Conservation (phyloP, 805 yeast species). For the Blastobotrys parvus region DNA sequence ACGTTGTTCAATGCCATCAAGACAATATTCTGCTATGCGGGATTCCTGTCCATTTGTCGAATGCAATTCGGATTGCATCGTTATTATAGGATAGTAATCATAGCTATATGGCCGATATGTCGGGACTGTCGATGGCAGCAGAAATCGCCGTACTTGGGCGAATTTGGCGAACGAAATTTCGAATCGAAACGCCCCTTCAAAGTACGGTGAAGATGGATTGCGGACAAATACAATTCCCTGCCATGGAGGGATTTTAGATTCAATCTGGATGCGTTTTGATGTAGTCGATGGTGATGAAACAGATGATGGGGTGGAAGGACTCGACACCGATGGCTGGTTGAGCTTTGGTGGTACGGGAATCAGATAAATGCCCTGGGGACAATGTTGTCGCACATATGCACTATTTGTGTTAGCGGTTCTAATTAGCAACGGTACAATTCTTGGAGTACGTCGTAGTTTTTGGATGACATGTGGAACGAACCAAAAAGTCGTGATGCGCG, state of each 20-base stretch:
- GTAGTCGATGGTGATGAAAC: not conserved
- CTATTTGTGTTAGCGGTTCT: slow-evolving; percentile 1
- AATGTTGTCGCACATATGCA: slow-evolving; percentile 4
- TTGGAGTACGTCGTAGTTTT: slow-evolving; percentile 2
- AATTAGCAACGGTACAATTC: not conserved
- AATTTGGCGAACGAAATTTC: slow-evolving; percentile 6
- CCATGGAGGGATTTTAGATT: slow-evolving; percentile 7
- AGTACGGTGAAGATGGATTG: slow-evolving; percentile 1
- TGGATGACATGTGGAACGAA: too few relatives aligned
- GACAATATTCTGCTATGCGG: slow-evolving; percentile 8
- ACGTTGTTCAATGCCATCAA: slow-evolving; percentile 1
- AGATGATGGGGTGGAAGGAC: not conserved
- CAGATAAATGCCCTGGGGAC: slow-evolving; percentile 8
- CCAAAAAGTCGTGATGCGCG: not conserved
- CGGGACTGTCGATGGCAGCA: not conserved
- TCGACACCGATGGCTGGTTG: not conserved
- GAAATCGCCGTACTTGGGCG: slow-evolving; percentile 4
- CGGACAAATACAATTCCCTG: slow-evolving; percentile 10
- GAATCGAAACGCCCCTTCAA: slow-evolving; percentile 8
- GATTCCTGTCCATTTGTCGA: not conserved
- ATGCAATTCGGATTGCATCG: slow-evolving; percentile 3
- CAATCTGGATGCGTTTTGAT: not conserved
- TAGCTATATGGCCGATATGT: slow-evolving; percentile 1
- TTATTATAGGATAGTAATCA: slow-evolving; percentile 4
- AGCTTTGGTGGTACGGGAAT: slow-evolving; percentile 6